A percentile compares a stretch with the other conserved stretches of the same genome.
phyloP scores from a whole-genome alignment of 202 grass and related monocot genomes.

The Zoysia matrella region DNA sequence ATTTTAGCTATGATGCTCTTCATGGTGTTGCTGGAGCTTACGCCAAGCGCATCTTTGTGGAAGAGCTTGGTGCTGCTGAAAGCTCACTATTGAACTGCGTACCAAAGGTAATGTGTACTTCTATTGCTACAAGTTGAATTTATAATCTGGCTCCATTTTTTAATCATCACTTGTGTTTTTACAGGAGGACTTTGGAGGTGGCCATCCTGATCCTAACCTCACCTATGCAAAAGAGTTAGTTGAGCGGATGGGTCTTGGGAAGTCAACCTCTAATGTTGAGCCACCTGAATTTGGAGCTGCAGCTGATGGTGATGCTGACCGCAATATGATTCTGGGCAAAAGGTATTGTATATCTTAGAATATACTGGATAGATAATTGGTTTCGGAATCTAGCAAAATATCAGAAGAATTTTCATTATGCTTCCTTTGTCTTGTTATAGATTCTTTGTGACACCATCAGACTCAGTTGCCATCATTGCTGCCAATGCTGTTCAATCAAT shows the following conservation, averaged over 20 bases:
- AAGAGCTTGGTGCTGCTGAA: slow-evolving; percentile 94
- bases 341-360: slow-evolving; percentile 50
- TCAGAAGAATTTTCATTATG: slow-evolving; percentile 3
- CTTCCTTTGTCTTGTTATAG: slow-evolving; percentile 49
- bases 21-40: slow-evolving; percentile 96
- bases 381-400: slow-evolving; percentile 17
- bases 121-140: slow-evolving; percentile 23
- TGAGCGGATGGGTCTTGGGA: slow-evolving; percentile 89
- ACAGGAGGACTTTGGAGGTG: slow-evolving; percentile 99
- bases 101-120: slow-evolving; percentile 66
- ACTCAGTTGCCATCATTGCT: slow-evolving; percentile 94
- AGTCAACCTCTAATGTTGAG: slow-evolving; percentile 63
- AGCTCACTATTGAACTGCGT: slow-evolving; percentile 90
- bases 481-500: slow-evolving; percentile 97
- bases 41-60: slow-evolving; percentile 87
- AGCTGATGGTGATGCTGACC: slow-evolving; percentile 98
- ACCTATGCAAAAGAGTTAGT: slow-evolving; percentile 99
- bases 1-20: slow-evolving; percentile 88
- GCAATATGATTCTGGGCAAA: slow-evolving; percentile 97
- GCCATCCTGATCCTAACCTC: slow-evolving; percentile 95
- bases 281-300: slow-evolving; percentile 98
- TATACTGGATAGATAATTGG: not conserved
- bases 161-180: slow-evolving; percentile 26
- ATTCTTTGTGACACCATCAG: slow-evolving; percentile 98
- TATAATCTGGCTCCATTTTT: slow-evolving; percentile 18